Evolutionary conservation across 2,329 filamentous ascomycete species (phyloP), one percentile per base, ranked within the genome.

Genomic region (Penicillium glabrum): DNA sequence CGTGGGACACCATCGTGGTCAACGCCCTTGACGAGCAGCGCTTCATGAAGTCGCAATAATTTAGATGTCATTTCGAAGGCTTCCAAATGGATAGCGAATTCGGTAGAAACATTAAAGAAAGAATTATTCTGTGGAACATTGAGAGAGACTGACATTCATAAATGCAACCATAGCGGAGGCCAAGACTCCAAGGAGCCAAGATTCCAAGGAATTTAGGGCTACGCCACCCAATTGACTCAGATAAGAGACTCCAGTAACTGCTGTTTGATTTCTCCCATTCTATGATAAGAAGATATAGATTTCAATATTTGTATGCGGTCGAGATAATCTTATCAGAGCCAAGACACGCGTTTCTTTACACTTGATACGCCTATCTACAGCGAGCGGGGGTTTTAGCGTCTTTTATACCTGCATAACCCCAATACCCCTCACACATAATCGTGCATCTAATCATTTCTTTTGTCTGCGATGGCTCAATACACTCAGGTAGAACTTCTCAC

Each of bases 401-500:
- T 41, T 41, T 21, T 41, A 41, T 41, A 41, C 37, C n/a, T 41
- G 35, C 16, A 37, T n/a, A 9, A 37, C 9, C 56, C 44, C 26
- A 14, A 16, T n/a, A 19, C 44, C 44, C 44, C 44, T 27, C 44
- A 21, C 29, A 31, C 29, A 7, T 7, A 9, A 41, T 23, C n/a
- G 5, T 21, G n/a, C 37, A 41, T 41, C n/a, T 41, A 3, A 21
- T 6, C 3, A n/a, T 19, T 37, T 3, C 13, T 3, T 37, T 37
- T 3, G 11, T 31, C 16, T 41, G 19, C 37, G 3, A 21, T 57
- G 24, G 11, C 51, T 21, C 26, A 68, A 39, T 68, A 69, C 27
- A 74, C 74, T 6, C 77, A 79, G 55, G 67, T 81, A 16, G 77
- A 81, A 56, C 72, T 81, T 2, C 71, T 77, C 33, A 79, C 76